These are phyloP conservation scores for Pyrenopolyporus hunteri DNA, from an alignment of 495 filamentous ascomycete species.

Conservation along the genomic window DNA sequence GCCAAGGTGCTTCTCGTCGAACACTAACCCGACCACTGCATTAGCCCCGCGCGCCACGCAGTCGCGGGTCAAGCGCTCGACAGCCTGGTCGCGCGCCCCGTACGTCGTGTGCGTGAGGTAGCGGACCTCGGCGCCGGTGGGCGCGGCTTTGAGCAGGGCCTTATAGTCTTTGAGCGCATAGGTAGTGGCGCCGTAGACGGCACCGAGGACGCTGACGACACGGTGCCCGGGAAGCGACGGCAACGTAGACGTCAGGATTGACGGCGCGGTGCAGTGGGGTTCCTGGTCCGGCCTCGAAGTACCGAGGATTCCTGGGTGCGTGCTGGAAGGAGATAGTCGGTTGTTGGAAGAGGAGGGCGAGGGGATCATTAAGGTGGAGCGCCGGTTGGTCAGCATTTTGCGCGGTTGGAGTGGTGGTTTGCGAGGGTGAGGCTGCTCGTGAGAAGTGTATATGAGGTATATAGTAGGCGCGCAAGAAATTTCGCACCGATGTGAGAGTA, in stretches of 20 bases:
- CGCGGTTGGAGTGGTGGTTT: background rate
- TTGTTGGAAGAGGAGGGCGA: slow-evolving; percentile 5
- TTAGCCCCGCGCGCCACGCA: slow-evolving; percentile 34
- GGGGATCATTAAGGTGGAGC: slow-evolving; percentile 35
- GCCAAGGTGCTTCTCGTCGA: slow-evolving; percentile 29
- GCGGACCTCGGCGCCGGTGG: slow-evolving; percentile 20
- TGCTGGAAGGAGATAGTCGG: too few relatives aligned
- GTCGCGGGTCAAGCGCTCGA: slow-evolving; percentile 31
- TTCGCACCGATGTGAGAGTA: too few relatives aligned
- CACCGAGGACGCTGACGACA: slow-evolving; percentile 23
- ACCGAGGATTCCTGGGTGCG: slow-evolving; percentile 2
- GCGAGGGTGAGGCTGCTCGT: background rate
- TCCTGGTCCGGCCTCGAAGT: slow-evolving; percentile 25
- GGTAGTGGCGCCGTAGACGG: slow-evolving; percentile 27
- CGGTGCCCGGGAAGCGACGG: slow-evolving; percentile 29
- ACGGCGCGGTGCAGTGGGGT: slow-evolving; percentile 24
- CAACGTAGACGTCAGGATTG: slow-evolving; percentile 32
- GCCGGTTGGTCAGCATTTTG: slow-evolving; percentile 40
- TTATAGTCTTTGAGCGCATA: slow-evolving; percentile 34
- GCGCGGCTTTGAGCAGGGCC: slow-evolving; percentile 19
- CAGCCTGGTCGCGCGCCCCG: slow-evolving; percentile 33
- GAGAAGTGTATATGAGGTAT: background rate
- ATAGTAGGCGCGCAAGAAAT: background rate
- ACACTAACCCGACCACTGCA: slow-evolving; percentile 24
- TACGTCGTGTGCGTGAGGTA: slow-evolving; percentile 32